A percentile compares a stretch with the other conserved stretches of the same genome.
These are phyloP conservation scores for Apiotrichum sp. DNA, from an alignment of 1,284 basidiomycete genomes.

Conservation along the genomic window DNA sequence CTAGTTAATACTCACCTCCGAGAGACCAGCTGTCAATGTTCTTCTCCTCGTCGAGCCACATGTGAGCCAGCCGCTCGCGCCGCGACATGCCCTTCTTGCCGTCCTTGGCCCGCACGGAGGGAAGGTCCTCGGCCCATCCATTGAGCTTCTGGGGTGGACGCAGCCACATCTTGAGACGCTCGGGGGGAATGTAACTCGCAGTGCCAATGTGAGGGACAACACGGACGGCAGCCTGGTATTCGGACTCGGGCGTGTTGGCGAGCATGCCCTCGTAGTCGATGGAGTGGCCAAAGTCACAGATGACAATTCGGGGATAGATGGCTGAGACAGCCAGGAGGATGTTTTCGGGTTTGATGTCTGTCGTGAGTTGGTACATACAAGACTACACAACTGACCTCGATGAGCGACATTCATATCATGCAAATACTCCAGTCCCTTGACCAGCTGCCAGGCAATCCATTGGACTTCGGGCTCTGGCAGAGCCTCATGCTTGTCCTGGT, in stretches of 20 bases:
- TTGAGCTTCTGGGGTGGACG: neutral
- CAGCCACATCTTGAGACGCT: slow-evolving; percentile 16
- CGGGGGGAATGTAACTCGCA: slow-evolving; percentile 18
- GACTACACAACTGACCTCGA: slow-evolving; percentile 53
- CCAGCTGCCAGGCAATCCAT: slow-evolving; percentile 73
- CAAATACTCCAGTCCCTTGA: slow-evolving; percentile 65
- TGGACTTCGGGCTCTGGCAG: slow-evolving; percentile 72
- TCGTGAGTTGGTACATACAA: neutral
- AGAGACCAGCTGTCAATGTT: slow-evolving; percentile 22
- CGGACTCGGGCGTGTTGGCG: neutral
- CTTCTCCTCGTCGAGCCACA: slow-evolving; percentile 20
- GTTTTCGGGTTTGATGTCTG: slow-evolving; percentile 9
- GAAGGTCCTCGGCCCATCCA: slow-evolving; percentile 6
- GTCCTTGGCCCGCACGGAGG: neutral
- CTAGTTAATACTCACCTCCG: slow-evolving; percentile 19
- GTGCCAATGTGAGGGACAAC: slow-evolving; percentile 13
- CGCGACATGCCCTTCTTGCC: slow-evolving; percentile 1
- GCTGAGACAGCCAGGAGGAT: slow-evolving; percentile 65
- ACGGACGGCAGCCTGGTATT: neutral
- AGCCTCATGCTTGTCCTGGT: slow-evolving; percentile 54
- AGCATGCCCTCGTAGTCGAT: slow-evolving; percentile 7
- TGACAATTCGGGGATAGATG: slow-evolving; percentile 70
- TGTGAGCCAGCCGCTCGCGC: slow-evolving; percentile 10
- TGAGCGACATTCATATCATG: slow-evolving; percentile 71
- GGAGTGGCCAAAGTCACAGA: slow-evolving; percentile 70